Percentiles rank a stretch among this genome's conserved stretches.
Evolutionary conservation across 352 stramenopile genomes (phyloP).

Genomic region (Phytopythium litorale): DNA sequence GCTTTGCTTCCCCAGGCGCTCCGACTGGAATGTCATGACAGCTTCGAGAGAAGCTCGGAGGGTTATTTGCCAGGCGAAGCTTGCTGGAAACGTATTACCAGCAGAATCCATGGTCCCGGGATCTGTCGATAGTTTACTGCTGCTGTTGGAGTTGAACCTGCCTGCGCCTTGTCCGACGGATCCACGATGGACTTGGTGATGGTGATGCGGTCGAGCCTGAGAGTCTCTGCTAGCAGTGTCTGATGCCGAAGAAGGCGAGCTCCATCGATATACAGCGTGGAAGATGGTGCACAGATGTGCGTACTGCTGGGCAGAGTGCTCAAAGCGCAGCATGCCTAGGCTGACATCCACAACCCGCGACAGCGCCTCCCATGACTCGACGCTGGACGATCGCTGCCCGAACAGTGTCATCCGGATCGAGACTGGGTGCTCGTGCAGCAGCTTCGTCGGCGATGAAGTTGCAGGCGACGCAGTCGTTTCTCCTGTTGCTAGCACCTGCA

Average conservation of each 20-base stretch:
- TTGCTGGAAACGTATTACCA: conserved; percentile 13
- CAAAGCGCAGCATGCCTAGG: conserved; percentile 36
- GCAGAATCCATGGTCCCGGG: not conserved
- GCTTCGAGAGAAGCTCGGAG: conserved; percentile 42
- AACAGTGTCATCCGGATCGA: conserved; percentile 52
- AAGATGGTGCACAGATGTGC: not conserved
- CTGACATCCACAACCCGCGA: conserved; percentile 60
- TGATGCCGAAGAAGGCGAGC: not conserved
- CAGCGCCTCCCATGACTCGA: conserved; percentile 41
- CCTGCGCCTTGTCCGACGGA: not conserved
- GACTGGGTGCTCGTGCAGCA: conserved; percentile 45
- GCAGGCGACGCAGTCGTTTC: not conserved
- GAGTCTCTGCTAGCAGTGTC: not conserved
- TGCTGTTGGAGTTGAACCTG: conserved; percentile 4
- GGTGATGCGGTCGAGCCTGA: not conserved
- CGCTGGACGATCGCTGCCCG: conserved; percentile 33
- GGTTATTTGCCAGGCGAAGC: conserved; percentile 54
- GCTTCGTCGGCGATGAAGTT: conserved; percentile 8
- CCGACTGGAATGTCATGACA: conserved; percentile 33
- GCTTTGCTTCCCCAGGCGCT: conserved; percentile 29
- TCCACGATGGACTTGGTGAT: not conserved
- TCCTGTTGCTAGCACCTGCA: conserved; percentile 7
- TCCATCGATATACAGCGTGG: not conserved
- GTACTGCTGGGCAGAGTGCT: not conserved
- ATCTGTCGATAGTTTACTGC: not conserved